phyloP scores from a whole-genome alignment of 73 alveolate genomes.

The Paramecium octaurelia region DNA sequence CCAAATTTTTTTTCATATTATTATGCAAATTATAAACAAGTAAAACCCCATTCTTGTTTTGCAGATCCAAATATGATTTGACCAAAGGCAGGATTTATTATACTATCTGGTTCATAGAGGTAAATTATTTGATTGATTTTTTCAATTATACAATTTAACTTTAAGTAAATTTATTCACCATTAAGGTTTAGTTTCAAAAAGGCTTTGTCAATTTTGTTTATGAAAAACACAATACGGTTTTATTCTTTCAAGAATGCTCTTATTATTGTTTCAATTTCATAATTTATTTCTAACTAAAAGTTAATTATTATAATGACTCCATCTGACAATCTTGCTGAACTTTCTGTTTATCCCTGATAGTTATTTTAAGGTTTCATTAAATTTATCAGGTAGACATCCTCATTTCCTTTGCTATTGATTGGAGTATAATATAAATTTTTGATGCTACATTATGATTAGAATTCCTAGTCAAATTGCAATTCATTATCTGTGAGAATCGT shows the following conservation, averaged over 20 bases:
- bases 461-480: slow-evolving; percentile 96
- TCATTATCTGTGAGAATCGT: slow-evolving; percentile 98
- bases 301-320: slow-evolving; percentile 99
- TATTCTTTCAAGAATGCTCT: slow-evolving; percentile 95
- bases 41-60: slow-evolving; percentile 97
- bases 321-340: slow-evolving; percentile 98
- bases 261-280: slow-evolving; percentile 96
- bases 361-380: slow-evolving; percentile 97
- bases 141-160: slow-evolving; percentile 91
- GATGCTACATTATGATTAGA: slow-evolving; percentile 97
- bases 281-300: slow-evolving; percentile 94
- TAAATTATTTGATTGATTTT: slow-evolving; percentile 90
- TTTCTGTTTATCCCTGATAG: slow-evolving; percentile 96
- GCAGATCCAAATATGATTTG: slow-evolving; percentile 97
- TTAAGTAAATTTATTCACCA: slow-evolving; percentile 86
- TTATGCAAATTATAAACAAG: slow-evolving; percentile 94
- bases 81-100: slow-evolving; percentile 51
- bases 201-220: slow-evolving; percentile 93
- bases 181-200: slow-evolving; percentile 81
- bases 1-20: slow-evolving; percentile 87
- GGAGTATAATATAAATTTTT: slow-evolving; percentile 92
- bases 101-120: slow-evolving; percentile 79
- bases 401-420: slow-evolving; percentile 66
- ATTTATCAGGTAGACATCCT: slow-evolving; percentile 80
- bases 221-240: slow-evolving; percentile 95